Evolutionary conservation across 768 basidiomycete genomes (phyloP).

Genomic region (Russula sp.): DNA sequence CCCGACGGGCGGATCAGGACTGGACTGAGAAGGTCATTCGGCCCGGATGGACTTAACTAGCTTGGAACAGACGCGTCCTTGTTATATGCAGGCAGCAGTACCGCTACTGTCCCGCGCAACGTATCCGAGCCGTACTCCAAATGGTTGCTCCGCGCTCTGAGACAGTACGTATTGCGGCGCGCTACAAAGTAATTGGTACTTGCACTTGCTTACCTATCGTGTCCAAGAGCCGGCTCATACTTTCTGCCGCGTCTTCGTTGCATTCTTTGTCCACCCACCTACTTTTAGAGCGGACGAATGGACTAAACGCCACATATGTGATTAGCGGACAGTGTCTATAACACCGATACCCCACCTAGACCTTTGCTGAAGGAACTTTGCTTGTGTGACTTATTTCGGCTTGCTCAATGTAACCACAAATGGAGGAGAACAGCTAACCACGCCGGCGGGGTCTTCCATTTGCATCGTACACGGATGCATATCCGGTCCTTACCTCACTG

Average conservation of each 20-base stretch:
- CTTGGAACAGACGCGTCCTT: neutral
- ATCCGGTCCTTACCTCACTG: conserved; percentile 19
- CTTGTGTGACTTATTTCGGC: conserved; percentile 10
- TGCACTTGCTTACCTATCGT: neutral
- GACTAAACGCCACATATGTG: conserved; percentile 1
- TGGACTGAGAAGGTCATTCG: neutral
- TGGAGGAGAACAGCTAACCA: neutral
- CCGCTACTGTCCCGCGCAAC: neutral
- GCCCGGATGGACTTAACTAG: conserved; percentile 13
- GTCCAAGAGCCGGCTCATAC: neutral
- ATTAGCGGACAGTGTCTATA: conserved; percentile 6
- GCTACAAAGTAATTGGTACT: neutral
- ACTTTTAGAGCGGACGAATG: neutral
- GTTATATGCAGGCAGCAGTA: neutral
- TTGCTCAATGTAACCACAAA: conserved; percentile 7
- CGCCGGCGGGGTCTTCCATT: conserved; percentile 18
- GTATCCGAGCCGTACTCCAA: neutral
- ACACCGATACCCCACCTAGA: neutral
- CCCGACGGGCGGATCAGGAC: conserved; percentile 10
- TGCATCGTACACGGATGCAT: conserved; percentile 7
- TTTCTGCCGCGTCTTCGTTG: neutral
- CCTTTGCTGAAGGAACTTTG: conserved; percentile 1
- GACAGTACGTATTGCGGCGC: neutral
- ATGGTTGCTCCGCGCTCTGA: conserved; percentile 1
- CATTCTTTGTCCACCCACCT: neutral